phyloP scores from a whole-genome alignment of 2,329 filamentous ascomycete species.

The Colletotrichum camelliae region DNA sequence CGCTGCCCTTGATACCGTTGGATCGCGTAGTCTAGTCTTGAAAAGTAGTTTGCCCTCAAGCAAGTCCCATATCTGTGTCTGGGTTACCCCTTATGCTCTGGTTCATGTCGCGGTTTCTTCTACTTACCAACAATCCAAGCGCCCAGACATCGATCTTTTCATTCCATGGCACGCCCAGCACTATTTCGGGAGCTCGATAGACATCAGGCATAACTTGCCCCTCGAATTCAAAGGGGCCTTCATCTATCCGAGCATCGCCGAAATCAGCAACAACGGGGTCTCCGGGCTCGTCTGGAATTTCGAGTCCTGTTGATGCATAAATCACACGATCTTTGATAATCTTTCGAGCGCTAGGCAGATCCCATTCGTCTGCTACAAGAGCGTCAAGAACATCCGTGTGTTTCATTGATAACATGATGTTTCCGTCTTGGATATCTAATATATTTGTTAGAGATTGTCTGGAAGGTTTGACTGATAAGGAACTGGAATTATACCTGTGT shows the following conservation, averaged over 20 bases:
- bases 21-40: slow-evolving; percentile 22
- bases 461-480: rapidly evolving
- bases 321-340: slow-evolving; percentile 30
- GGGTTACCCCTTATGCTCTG: neutral
- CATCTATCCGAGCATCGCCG: slow-evolving; percentile 31
- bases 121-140: neutral
- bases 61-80: slow-evolving; percentile 34
- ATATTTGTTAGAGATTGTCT: rapidly evolving
- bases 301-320: slow-evolving; percentile 30
- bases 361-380: slow-evolving; percentile 20
- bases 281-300: slow-evolving; percentile 25
- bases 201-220: slow-evolving; percentile 36
- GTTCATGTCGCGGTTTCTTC: neutral
- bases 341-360: slow-evolving; percentile 29
- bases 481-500: neutral
- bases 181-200: slow-evolving; percentile 39
- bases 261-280: slow-evolving; percentile 34
- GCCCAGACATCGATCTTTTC: slow-evolving; percentile 39
- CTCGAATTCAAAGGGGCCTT: slow-evolving; percentile 17
- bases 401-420: slow-evolving; percentile 27
- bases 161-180: slow-evolving; percentile 37
- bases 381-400: slow-evolving; percentile 16
- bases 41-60: slow-evolving; percentile 35
- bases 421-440: slow-evolving; percentile 28
- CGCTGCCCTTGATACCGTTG: slow-evolving; percentile 26